Evolutionary conservation across 2,329 filamentous ascomycete genomes (phyloP).

Genomic region (Cytospora piceae): DNA sequence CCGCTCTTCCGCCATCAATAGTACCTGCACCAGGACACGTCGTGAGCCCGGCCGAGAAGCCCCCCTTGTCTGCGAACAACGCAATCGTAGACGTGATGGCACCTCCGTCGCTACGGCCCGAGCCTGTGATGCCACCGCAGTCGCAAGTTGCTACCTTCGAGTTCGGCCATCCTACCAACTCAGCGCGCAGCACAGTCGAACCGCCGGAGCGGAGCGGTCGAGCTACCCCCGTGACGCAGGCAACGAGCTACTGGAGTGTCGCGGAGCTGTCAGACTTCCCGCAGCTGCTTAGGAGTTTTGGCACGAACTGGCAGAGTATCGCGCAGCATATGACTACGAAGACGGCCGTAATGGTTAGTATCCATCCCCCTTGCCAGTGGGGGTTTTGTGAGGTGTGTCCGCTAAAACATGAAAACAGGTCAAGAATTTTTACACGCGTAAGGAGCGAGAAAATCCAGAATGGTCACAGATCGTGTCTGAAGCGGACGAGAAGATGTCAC

Average conservation of each 20-base stretch:
- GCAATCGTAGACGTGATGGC: constrained; percentile 57
- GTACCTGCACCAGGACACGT: constrained; percentile 37
- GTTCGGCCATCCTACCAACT: constrained; percentile 43
- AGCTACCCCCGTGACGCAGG: constrained; percentile 54
- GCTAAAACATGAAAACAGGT: constrained; percentile 51
- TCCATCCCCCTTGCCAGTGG: not conserved
- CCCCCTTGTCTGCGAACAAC: constrained; percentile 6
- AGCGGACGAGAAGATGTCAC: constrained; percentile 58
- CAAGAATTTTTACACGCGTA: constrained; percentile 69
- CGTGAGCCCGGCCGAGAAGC: constrained; percentile 25
- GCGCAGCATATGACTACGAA: constrained; percentile 81
- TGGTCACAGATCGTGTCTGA: constrained; percentile 64
- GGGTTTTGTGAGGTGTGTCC: constrained; percentile 6
- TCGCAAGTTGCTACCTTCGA: constrained; percentile 57
- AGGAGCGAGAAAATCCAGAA: constrained; percentile 60
- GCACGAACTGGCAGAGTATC: constrained; percentile 77
- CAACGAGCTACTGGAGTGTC: constrained; percentile 87
- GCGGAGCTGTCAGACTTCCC: constrained; percentile 80
- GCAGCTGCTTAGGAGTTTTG: constrained; percentile 71
- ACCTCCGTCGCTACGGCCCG: constrained; percentile 59
- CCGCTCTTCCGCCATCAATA: constrained; percentile 49
- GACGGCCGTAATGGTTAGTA: constrained; percentile 77
- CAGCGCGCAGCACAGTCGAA: constrained; percentile 19
- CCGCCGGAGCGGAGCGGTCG: constrained; percentile 46
- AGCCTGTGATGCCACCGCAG: constrained; percentile 53